Percentiles rank a stretch among this genome's conserved stretches.
Evolutionary conservation across 805 yeast genomes (phyloP).

Genomic region (Saturnispora mendoncae): DNA sequence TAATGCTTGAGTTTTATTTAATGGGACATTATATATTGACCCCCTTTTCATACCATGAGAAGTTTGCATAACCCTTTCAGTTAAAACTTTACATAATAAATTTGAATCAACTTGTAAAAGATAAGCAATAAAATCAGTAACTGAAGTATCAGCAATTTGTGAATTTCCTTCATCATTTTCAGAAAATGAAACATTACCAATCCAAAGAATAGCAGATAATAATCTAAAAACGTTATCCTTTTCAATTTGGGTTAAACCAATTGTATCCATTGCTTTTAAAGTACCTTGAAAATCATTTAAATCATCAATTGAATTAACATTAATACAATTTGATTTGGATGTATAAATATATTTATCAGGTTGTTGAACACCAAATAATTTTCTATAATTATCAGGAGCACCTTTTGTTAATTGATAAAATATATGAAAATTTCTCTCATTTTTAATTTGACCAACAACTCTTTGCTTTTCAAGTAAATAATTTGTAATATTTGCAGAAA

Average conservation of each 20-base stretch:
- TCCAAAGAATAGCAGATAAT: constrained; percentile 82
- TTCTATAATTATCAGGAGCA: constrained; percentile 78
- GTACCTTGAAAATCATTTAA: constrained; percentile 64
- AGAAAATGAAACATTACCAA: constrained; percentile 80
- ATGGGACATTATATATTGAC: constrained; percentile 88
- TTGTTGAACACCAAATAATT: constrained; percentile 77
- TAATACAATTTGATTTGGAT: constrained; percentile 72
- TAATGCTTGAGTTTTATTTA: constrained; percentile 84
- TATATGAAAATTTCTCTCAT: constrained; percentile 94
- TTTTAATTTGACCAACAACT: constrained; percentile 88
- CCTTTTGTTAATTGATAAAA: constrained; percentile 93
- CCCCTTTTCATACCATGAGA: constrained; percentile 85
- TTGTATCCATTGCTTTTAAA: constrained; percentile 64
- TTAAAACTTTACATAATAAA: constrained; percentile 55
- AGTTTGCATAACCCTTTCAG: constrained; percentile 82
- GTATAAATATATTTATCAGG: constrained; percentile 93
- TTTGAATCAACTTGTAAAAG: constrained; percentile 71
- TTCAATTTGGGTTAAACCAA: constrained; percentile 74
- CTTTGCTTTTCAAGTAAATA: constrained; percentile 90
- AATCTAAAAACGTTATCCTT: constrained; percentile 86
- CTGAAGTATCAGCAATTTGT: constrained; percentile 71
- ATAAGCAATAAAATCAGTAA: constrained; percentile 92
- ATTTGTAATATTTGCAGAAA: constrained; percentile 92
- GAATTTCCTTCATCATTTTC: constrained; percentile 89
- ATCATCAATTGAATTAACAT: constrained; percentile 85